A percentile compares a stretch with the other conserved stretches of the same genome.
Evolutionary conservation across 2,329 filamentous ascomycete genomes (phyloP).

Genomic region (Ophiostoma tasmaniense): DNA sequence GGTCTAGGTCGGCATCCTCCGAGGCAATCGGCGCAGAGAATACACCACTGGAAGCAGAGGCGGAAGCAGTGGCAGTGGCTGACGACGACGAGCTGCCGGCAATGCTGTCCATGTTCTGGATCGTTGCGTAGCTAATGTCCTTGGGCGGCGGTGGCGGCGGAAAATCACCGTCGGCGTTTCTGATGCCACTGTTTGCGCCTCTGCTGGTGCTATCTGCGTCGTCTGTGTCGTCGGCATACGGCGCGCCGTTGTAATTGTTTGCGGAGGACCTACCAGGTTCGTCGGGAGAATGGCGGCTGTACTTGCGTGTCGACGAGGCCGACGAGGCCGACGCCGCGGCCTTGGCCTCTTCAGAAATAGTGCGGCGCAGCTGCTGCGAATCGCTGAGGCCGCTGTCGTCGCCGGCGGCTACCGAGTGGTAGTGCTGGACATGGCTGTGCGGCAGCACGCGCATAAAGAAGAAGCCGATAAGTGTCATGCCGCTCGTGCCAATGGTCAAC

Average conservation of each 20-base stretch:
- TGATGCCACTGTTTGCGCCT: not conserved
- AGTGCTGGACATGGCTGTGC: constrained; percentile 38
- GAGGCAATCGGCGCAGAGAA: not conserved
- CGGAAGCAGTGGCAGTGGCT: constrained; percentile 7
- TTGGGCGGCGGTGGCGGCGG: constrained; percentile 1
- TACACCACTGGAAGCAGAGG: constrained; percentile 10
- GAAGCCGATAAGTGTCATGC: constrained; percentile 66
- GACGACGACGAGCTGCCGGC: constrained; percentile 10
- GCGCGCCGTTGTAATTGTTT: constrained; percentile 15
- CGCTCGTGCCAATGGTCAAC: constrained; percentile 69
- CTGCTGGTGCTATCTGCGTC: not conserved
- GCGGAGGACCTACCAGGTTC: constrained; percentile 58
- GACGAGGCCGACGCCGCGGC: constrained; percentile 13
- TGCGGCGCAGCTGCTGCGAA: constrained; percentile 35
- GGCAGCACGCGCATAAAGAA: constrained; percentile 77
- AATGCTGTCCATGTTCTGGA: not conserved
- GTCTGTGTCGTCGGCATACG: constrained; percentile 6
- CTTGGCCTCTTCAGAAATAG: constrained; percentile 37
- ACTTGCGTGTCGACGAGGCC: constrained; percentile 26
- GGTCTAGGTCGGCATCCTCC: constrained; percentile 29
- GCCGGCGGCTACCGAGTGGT: constrained; percentile 42
- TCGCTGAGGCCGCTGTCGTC: constrained; percentile 25
- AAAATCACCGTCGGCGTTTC: not conserved
- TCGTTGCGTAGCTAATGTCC: not conserved
- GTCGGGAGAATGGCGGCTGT: constrained; percentile 25